These are phyloP conservation scores for Nadsonia starkeyi-henricii DNA, from an alignment of 1,139 yeast species.

Conservation along the genomic window DNA sequence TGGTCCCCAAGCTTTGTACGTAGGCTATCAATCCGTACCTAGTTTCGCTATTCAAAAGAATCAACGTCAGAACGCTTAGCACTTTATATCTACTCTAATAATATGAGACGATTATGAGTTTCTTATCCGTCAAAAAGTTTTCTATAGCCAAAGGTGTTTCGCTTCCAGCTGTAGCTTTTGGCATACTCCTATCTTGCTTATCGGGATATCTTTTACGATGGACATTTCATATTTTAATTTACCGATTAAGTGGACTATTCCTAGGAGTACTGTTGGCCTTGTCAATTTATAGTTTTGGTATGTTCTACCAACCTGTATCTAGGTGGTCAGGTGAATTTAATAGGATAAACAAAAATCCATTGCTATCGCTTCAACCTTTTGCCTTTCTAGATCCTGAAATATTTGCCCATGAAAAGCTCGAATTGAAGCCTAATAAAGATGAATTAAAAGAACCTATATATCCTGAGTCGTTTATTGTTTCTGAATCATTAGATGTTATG, in stretches of 20 bases:
- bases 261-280: background rate
- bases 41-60: too few relatives aligned
- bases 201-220: background rate
- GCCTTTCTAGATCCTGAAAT: background rate
- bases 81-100: too few relatives aligned
- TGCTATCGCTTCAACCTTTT: background rate
- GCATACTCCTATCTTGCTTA: background rate
- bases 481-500: constrained; percentile 40
- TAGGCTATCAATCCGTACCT: too few relatives aligned
- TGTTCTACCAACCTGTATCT: constrained; percentile 5
- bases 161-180: background rate
- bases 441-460: constrained; percentile 23
- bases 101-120: background rate
- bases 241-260: background rate
- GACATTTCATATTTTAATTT: background rate
- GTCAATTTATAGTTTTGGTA: background rate
- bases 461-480: constrained; percentile 39
- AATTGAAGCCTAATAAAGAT: constrained; percentile 1
- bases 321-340: constrained; percentile 6
- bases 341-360: background rate
- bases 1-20: too few relatives aligned
- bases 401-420: background rate
- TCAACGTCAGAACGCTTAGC: too few relatives aligned
- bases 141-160: background rate
- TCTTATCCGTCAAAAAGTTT: background rate